phyloP scores from a whole-genome alignment of 768 basidiomycete genomes.

The Austroboletus festivus region DNA sequence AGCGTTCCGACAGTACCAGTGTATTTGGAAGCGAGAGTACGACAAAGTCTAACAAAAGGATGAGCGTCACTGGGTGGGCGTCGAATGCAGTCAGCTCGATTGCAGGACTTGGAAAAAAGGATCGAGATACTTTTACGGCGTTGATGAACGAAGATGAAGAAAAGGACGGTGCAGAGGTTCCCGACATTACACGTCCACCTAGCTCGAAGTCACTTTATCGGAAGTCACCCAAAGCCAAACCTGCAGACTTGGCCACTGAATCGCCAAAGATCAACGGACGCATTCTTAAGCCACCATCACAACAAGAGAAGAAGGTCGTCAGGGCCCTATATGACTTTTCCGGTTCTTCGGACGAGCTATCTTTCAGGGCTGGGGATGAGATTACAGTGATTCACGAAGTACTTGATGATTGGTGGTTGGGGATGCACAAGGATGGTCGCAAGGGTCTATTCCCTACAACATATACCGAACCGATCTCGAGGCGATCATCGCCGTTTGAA shows the following conservation, averaged over 20 bases:
- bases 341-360: slow-evolving; percentile 75
- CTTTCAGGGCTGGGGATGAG: slow-evolving; percentile 70
- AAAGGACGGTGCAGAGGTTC: slow-evolving; percentile 18
- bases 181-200: slow-evolving; percentile 32
- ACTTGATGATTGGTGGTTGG: slow-evolving; percentile 90
- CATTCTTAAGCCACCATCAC: slow-evolving; percentile 50
- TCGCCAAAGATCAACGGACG: slow-evolving; percentile 32
- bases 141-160: slow-evolving; percentile 46
- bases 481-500: slow-evolving; percentile 32
- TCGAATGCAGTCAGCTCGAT: slow-evolving; percentile 62
- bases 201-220: slow-evolving; percentile 33
- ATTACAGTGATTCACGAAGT: slow-evolving; percentile 78
- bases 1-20: slow-evolving; percentile 59
- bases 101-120: slow-evolving; percentile 54
- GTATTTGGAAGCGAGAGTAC: slow-evolving; percentile 35
- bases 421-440: slow-evolving; percentile 58
- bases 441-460: slow-evolving; percentile 80
- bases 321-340: slow-evolving; percentile 74
- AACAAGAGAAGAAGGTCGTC: slow-evolving; percentile 47
- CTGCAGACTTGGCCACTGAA: slow-evolving; percentile 20
- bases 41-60: slow-evolving; percentile 38
- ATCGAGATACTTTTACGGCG: slow-evolving; percentile 58
- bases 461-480: slow-evolving; percentile 53
- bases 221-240: slow-evolving; percentile 28
- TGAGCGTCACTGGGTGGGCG: slow-evolving; percentile 50